Conservation (phyloP, 108 stramenopile species). For the Nitzschia putrida region DNA sequence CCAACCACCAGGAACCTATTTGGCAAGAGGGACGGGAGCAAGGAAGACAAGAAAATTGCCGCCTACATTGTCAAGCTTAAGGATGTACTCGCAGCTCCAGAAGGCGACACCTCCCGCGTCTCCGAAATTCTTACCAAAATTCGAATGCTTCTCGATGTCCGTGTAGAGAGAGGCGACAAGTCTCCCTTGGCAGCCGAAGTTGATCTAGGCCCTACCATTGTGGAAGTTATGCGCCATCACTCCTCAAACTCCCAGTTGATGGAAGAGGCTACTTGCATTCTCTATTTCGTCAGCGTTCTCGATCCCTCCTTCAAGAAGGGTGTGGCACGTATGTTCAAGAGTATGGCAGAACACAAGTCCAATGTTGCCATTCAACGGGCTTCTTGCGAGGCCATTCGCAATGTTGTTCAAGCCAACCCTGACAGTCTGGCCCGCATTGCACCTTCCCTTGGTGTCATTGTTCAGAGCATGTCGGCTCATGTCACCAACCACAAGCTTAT, state of each 20-base stretch:
- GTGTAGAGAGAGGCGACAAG: conserved; percentile 17
- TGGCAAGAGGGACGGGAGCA: conserved; percentile 6
- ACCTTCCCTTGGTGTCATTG: conserved; percentile 33
- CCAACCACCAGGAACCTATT: conserved; percentile 5
- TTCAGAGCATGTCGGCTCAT: conserved; percentile 26
- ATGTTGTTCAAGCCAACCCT: conserved; percentile 31
- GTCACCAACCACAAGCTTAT: conserved; percentile 23
- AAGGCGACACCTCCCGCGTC: not conserved
- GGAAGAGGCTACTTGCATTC: conserved; percentile 44
- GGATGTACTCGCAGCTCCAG: conserved; percentile 1
- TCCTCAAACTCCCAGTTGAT: conserved; percentile 19
- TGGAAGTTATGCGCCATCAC: conserved; percentile 33
- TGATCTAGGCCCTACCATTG: conserved; percentile 23
- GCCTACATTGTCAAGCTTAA: conserved; percentile 8
- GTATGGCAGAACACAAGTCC: conserved; percentile 32
- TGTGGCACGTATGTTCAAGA: conserved; percentile 36
- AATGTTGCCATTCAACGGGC: conserved; percentile 41
- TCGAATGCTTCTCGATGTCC: conserved; percentile 19
- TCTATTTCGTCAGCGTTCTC: conserved; percentile 32
- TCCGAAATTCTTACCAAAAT: conserved; percentile 22
- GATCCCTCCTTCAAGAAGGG: conserved; percentile 44
- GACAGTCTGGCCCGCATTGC: conserved; percentile 34
- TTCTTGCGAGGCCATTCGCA: conserved; percentile 39
- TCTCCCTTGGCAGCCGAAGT: conserved; percentile 5
- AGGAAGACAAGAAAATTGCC: conserved; percentile 20